Evolutionary conservation across 768 basidiomycete species (phyloP).

Genomic region (Strobilomyces confusus): DNA sequence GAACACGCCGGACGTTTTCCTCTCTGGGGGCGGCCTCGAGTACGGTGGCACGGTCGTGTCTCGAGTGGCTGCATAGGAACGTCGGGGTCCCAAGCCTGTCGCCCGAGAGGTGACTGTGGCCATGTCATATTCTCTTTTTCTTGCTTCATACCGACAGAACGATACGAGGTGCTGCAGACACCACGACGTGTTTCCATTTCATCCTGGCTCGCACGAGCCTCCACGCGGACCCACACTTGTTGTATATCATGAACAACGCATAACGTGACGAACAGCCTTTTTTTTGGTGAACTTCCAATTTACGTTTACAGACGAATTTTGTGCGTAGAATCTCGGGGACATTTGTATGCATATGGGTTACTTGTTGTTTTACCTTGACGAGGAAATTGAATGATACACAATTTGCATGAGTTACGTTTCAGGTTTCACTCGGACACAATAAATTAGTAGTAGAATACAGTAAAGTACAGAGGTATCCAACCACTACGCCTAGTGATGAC

Average conservation of each 20-base stretch:
- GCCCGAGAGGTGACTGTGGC: background rate
- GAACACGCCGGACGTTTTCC: constrained; percentile 30
- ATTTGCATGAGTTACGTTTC: background rate
- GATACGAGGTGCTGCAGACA: constrained; percentile 10
- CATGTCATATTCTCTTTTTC: background rate
- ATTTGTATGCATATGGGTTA: background rate
- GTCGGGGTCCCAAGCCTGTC: too few species aligned
- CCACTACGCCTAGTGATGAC: background rate
- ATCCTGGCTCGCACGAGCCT: constrained; percentile 3
- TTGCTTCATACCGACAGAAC: background rate
- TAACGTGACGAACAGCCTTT: background rate
- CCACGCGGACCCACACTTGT: background rate
- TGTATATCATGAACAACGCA: constrained; percentile 13
- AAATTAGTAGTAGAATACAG: background rate
- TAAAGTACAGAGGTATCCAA: background rate
- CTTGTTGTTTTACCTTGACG: background rate
- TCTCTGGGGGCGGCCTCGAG: constrained; percentile 26
- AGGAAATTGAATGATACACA: background rate
- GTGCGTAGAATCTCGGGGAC: background rate
- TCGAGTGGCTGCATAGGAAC: constrained; percentile 27
- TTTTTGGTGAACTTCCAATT: constrained; percentile 2
- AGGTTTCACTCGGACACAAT: background rate
- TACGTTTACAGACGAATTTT: background rate
- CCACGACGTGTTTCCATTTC: constrained; percentile 9
- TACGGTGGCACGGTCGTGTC: constrained; percentile 36